A percentile compares a stretch with the other conserved stretches of the same genome.
These are phyloP conservation scores for Podila horticola DNA, from an alignment of 192 early-diverging fungal genomes.

Conservation along the genomic window DNA sequence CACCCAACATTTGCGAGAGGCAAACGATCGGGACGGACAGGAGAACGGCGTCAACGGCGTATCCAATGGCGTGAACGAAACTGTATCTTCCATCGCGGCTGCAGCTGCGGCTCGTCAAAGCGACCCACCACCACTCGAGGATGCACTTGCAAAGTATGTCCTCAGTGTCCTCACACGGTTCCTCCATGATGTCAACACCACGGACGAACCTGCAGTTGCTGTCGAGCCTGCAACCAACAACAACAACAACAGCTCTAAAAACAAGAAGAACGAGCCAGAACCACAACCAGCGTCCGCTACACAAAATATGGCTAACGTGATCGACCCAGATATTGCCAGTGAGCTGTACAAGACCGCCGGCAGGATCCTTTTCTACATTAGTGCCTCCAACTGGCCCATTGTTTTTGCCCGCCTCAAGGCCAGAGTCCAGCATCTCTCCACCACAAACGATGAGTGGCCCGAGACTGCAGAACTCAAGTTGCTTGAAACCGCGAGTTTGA, in stretches of 20 bases:
- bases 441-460: conserved; percentile 72
- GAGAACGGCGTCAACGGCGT: conserved; percentile 18
- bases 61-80: conserved; percentile 8
- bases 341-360: conserved; percentile 89
- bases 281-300: conserved; percentile 40
- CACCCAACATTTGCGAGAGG: conserved; percentile 37
- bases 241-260: conserved; percentile 28
- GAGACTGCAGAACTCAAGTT: conserved; percentile 87
- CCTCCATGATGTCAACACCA: conserved; percentile 64
- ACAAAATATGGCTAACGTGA: conserved; percentile 22
- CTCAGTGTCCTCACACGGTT: conserved; percentile 70
- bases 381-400: conserved; percentile 89
- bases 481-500: conserved; percentile 87
- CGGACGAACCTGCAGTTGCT: conserved; percentile 52
- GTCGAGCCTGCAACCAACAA: conserved; percentile 45
- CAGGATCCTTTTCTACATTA: conserved; percentile 85
- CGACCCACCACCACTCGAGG: conserved; percentile 84
- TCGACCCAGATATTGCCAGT: conserved; percentile 60
- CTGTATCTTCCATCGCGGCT: conserved; percentile 34
- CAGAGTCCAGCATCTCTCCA: conserved; percentile 70
- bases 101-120: conserved; percentile 48
- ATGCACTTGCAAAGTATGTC: conserved; percentile 72
- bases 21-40: conserved; percentile 33
- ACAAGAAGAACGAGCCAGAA: conserved; percentile 41
- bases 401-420: conserved; percentile 79